A percentile compares a stretch with the other conserved stretches of the same genome.
Conservation (phyloP, 805 yeast genomes). For the Clavispora phyllophila region DNA sequence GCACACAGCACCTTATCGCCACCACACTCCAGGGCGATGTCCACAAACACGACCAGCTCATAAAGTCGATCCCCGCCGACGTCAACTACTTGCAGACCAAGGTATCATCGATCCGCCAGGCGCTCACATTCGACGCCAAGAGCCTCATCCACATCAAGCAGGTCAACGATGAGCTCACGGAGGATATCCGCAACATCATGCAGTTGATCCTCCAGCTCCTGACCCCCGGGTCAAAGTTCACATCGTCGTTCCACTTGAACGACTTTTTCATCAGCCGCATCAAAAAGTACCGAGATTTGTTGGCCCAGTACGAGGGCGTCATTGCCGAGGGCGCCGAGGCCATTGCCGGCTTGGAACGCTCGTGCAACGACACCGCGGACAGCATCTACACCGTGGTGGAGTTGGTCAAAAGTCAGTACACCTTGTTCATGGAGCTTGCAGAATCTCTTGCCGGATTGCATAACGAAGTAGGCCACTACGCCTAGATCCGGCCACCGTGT, state of each 20-base stretch:
- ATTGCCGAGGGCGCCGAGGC: conserved; percentile 57
- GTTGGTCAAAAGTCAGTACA: conserved; percentile 64
- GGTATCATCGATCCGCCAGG: conserved; percentile 61
- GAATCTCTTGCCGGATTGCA: conserved; percentile 71
- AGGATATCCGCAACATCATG: conserved; percentile 50
- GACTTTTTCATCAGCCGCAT: conserved; percentile 50
- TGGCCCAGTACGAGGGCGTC: conserved; percentile 56
- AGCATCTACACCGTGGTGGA: conserved; percentile 45
- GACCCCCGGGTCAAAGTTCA: conserved; percentile 52
- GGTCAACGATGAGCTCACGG: conserved; percentile 37
- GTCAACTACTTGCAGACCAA: conserved; percentile 57
- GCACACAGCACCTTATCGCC: conserved; percentile 67
- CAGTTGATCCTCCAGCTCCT: conserved; percentile 47
- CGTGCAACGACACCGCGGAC: conserved; percentile 37
- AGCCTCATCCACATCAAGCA: conserved; percentile 30
- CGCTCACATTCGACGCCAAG: conserved; percentile 45
- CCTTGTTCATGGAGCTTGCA: conserved; percentile 68
- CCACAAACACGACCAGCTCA: conserved; percentile 56
- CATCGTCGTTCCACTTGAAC: conserved; percentile 51
- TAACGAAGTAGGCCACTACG: conserved; percentile 20
- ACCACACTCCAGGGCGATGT: conserved; percentile 60
- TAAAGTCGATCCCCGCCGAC: conserved; percentile 71
- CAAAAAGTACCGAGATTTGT: conserved; percentile 42
- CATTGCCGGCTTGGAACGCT: conserved; percentile 37
- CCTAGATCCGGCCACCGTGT: conserved; percentile 29